Evolutionary conservation across 2,329 filamentous ascomycete species (phyloP), one percentile per base, ranked within the genome.

Genomic region (Beauveria medogensis): DNA sequence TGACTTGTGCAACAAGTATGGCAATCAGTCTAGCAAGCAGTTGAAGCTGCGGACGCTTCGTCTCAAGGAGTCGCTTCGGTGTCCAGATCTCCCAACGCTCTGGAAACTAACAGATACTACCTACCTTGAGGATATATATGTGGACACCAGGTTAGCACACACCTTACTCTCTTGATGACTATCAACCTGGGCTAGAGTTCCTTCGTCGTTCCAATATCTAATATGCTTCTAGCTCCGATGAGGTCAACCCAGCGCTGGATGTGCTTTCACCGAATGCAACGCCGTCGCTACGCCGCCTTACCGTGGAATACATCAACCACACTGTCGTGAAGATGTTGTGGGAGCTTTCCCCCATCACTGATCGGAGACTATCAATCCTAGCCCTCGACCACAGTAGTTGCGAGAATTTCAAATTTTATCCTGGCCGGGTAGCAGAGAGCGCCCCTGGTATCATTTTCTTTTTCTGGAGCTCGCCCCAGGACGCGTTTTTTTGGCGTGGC

Each of bases 221-320:
- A 48, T 22, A 14, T 26, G 4, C 46, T 26, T 22, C 14, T 48
- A 44, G 44, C 4, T 2, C 0, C 2, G 22, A 18, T 0, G 2
- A 2, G 5, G n/a, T 26, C 1, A 3, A 6, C 8, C 3, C 0
- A 5, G 10, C 10, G 14, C 12, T 48, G n/a, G 46, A 18, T 7
- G 2, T 48, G n/a, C 22, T 48, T 48, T 9, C 22, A 22, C 46
- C 46, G 5, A 2, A 48, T 18, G 46, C 46, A 14, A 48, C 46
- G 20, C 46, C 46, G 46, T 48, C 46, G 0, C 14, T 48, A 16
- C 9, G 24, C 20, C 22, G 14, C 22, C 20, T 47, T 20, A 47
- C 44, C 12, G 8, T 26, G 5, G 0, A 3, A 14, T 1, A 12
- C 0, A 0, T 26, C 7, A 18, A 5, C 4, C 34, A 5, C 2